A percentile compares a stretch with the other conserved stretches of the same genome.
Conservation (phyloP, 2,329 filamentous ascomycete genomes). For the Dactylellina haptotyla region DNA sequence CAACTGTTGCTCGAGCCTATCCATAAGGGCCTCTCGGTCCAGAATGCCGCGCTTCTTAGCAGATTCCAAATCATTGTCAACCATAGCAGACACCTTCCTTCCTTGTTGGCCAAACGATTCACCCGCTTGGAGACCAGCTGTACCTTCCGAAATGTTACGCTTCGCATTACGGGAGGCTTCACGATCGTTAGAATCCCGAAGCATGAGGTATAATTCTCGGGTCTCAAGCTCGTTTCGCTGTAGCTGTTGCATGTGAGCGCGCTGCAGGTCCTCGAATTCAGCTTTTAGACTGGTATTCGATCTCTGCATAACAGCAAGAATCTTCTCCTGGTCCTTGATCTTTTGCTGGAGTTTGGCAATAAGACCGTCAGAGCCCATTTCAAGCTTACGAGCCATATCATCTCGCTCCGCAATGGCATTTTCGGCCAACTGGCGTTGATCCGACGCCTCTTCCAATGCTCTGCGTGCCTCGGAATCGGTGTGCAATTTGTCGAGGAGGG, state of each 20-base stretch:
- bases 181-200: slow-evolving; percentile 94
- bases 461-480: slow-evolving; percentile 94
- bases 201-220: slow-evolving; percentile 96
- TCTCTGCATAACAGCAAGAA: slow-evolving; percentile 87
- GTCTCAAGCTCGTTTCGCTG: slow-evolving; percentile 97
- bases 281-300: slow-evolving; percentile 89
- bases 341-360: slow-evolving; percentile 93
- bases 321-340: slow-evolving; percentile 87
- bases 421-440: slow-evolving; percentile 91
- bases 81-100: slow-evolving; percentile 62
- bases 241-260: slow-evolving; percentile 73
- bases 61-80: slow-evolving; percentile 70
- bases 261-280: slow-evolving; percentile 76
- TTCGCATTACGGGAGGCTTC: slow-evolving; percentile 75
- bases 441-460: slow-evolving; percentile 88
- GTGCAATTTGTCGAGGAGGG: slow-evolving; percentile 90
- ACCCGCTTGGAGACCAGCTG: slow-evolving; percentile 39
- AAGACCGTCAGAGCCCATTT: slow-evolving; percentile 90
- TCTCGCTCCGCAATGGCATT: slow-evolving; percentile 95
- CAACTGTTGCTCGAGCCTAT: slow-evolving; percentile 90
- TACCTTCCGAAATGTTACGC: slow-evolving; percentile 44
- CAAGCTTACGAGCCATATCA: slow-evolving; percentile 88
- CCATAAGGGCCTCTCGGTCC: slow-evolving; percentile 91
- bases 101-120: slow-evolving; percentile 67
- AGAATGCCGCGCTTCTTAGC: slow-evolving; percentile 88